These are phyloP conservation scores for Tricholoma matsutake DNA, from an alignment of 768 basidiomycete species.

Conservation along the genomic window DNA sequence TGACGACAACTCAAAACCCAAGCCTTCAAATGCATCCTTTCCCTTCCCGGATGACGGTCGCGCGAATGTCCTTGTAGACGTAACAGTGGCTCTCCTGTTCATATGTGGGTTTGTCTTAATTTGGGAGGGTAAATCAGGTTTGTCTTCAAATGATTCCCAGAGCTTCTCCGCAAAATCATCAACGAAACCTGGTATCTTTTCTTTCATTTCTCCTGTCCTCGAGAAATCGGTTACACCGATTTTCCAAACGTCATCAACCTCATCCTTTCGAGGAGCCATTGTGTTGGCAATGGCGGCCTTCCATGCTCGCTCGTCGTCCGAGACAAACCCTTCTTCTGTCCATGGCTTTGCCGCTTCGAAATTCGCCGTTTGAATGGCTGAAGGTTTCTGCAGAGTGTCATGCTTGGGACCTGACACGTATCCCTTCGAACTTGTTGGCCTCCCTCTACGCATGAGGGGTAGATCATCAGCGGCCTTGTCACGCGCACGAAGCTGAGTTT, in stretches of 20 bases:
- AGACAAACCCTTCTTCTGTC: slow-evolving; percentile 27
- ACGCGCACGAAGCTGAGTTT: slow-evolving; percentile 59
- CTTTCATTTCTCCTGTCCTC: slow-evolving; percentile 15
- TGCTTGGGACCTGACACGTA: slow-evolving; percentile 28
- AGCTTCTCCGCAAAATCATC: slow-evolving; percentile 62
- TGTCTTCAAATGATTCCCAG: slow-evolving; percentile 48
- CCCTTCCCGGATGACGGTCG: slow-evolving; percentile 19
- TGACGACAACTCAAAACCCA: slow-evolving; percentile 49
- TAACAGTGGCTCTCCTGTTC: slow-evolving; percentile 12
- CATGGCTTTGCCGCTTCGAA: slow-evolving; percentile 2
- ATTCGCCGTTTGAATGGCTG: slow-evolving; percentile 6
- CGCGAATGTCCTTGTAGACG: slow-evolving; percentile 4
- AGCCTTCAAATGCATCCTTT: slow-evolving; percentile 78
- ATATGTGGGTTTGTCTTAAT: slow-evolving; percentile 13
- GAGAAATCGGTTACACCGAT: slow-evolving; percentile 22
- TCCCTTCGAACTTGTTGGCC: slow-evolving; percentile 43
- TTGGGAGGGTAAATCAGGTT: slow-evolving; percentile 18
- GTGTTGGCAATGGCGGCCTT: slow-evolving; percentile 33
- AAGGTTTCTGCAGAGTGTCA: slow-evolving; percentile 32
- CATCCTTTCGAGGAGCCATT: slow-evolving; percentile 16
- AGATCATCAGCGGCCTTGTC: slow-evolving; percentile 80
- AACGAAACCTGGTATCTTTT: slow-evolving; percentile 48
- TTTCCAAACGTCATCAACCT: slow-evolving; percentile 39
- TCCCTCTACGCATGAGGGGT: slow-evolving; percentile 72
- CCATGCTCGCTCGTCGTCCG: slow-evolving; percentile 49